phyloP scores from a whole-genome alignment of 2,329 filamentous ascomycete genomes.

The Nigrospora osmanthi region DNA sequence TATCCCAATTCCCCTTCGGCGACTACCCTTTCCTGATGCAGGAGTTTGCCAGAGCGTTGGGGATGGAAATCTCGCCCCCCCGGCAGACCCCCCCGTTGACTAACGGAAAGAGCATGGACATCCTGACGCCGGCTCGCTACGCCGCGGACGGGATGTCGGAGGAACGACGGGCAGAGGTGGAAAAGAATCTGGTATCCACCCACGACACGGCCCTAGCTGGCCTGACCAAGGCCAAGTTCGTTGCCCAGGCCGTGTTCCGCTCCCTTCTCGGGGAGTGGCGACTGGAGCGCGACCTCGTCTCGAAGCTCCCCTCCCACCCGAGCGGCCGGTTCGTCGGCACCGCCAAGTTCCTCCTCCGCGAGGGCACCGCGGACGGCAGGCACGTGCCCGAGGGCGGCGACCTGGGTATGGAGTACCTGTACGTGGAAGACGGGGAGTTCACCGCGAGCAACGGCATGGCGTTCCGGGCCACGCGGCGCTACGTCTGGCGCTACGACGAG shows the following conservation, averaged over 20 bases:
- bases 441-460: slow-evolving; percentile 44
- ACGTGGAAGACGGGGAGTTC: slow-evolving; percentile 61
- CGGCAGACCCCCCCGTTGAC: slow-evolving; percentile 30
- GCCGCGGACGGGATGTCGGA: slow-evolving; percentile 26
- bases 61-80: slow-evolving; percentile 33
- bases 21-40: slow-evolving; percentile 75
- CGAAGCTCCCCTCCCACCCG: slow-evolving; percentile 48
- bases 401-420: slow-evolving; percentile 53
- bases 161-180: slow-evolving; percentile 29
- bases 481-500: slow-evolving; percentile 66
- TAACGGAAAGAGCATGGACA: slow-evolving; percentile 37
- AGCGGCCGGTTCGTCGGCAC: slow-evolving; percentile 58
- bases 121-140: slow-evolving; percentile 51
- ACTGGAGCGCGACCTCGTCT: slow-evolving; percentile 48
- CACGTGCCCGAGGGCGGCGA: slow-evolving; percentile 16
- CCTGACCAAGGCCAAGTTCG: slow-evolving; percentile 39
- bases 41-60: slow-evolving; percentile 54
- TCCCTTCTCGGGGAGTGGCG: slow-evolving; percentile 65
- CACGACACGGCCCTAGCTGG: slow-evolving; percentile 31
- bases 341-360: slow-evolving; percentile 55
- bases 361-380: slow-evolving; percentile 48
- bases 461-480: slow-evolving; percentile 57
- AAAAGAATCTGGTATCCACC: slow-evolving; percentile 37
- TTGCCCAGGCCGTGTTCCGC: slow-evolving; percentile 60
- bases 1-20: slow-evolving; percentile 73